Evolutionary conservation across 2,329 filamentous ascomycete species (phyloP), one percentile per base, ranked within the genome.

Genomic region (Exophiala sp.): DNA sequence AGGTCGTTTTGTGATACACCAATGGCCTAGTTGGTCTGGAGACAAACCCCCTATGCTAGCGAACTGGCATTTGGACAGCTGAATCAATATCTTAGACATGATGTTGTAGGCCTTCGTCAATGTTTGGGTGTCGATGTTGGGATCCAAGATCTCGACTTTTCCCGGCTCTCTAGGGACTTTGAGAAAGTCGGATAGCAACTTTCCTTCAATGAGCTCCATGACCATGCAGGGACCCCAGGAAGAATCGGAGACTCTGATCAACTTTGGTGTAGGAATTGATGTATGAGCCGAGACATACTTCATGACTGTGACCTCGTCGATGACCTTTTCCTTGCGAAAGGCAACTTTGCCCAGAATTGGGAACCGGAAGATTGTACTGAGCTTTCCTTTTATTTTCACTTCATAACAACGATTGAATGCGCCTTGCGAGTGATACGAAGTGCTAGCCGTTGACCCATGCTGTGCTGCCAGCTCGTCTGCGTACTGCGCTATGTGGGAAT

Each of bases 141-240:
- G 46, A 30, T 55, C 50, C 29, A 62, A 48, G 13, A 55, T 41
- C 3, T 23, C 43, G 43, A 16, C 37, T 32, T 39, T 34, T 23
- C n/a, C 37, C 6, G 8, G 48, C 46, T 16, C n/a, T n/a, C n/a
- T n/a, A n/a, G 57, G 56, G 39, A 61, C 58, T 39, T 49, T 57
- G 10, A 65, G 59, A 35, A 60, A 61, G 27, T 51, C 48, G 13
- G 49, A 57, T 22, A 66, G 44, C 29, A 37, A 30, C 11, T 53
- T 53, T 46, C 62, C 58, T 8, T 56, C 56, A 29, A 64, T 55
- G 14, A 62, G 67, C 16, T 63, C 60, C 64, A 68, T 66, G 24
- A 68, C 61, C 14, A 69, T 69, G 43, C 64, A 70, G 0, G 66
- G 65, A 3, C 63, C 59, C 4, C 58, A 46, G n/a, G 50, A 35